These are phyloP conservation scores for Fusarium robinianum DNA, from an alignment of 2,329 filamentous ascomycete species.

Conservation along the genomic window DNA sequence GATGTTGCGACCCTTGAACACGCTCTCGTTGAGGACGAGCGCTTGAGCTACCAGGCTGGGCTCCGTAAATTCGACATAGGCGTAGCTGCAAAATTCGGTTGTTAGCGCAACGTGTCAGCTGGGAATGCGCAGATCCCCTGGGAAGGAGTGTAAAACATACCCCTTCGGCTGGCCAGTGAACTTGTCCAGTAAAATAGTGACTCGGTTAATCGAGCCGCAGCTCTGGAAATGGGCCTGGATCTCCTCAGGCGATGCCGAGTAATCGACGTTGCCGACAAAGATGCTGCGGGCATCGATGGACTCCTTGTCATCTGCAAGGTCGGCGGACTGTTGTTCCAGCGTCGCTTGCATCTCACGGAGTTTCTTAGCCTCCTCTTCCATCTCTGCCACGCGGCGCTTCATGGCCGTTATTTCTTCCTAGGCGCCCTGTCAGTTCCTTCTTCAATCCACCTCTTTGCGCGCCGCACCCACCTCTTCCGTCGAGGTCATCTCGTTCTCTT, in stretches of 20 bases:
- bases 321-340: constrained; percentile 82
- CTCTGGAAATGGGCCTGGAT: constrained; percentile 96
- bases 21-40: constrained; percentile 92
- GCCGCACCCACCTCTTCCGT: constrained; percentile 45
- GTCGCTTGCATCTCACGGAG: constrained; percentile 84
- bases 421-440: constrained; percentile 41
- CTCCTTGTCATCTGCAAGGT: constrained; percentile 88
- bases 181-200: constrained; percentile 97
- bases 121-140: not conserved
- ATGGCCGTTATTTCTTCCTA: constrained; percentile 84
- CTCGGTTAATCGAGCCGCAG: constrained; percentile 95
- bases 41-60: constrained; percentile 91
- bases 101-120: constrained; percentile 18
- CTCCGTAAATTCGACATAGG: constrained; percentile 98
- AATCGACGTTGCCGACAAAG: constrained; percentile 98
- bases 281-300: constrained; percentile 94
- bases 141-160: constrained; percentile 57
- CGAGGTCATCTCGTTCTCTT: constrained; percentile 38
- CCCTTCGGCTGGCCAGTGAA: constrained; percentile 99
- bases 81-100: constrained; percentile 69
- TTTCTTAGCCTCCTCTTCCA: constrained; percentile 88
- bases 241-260: constrained; percentile 94
- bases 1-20: constrained; percentile 91
- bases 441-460: constrained; percentile 37
- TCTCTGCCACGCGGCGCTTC: constrained; percentile 85